phyloP scores from a whole-genome alignment of 495 filamentous ascomycete species.

The Amphirosellinia nigrospora region DNA sequence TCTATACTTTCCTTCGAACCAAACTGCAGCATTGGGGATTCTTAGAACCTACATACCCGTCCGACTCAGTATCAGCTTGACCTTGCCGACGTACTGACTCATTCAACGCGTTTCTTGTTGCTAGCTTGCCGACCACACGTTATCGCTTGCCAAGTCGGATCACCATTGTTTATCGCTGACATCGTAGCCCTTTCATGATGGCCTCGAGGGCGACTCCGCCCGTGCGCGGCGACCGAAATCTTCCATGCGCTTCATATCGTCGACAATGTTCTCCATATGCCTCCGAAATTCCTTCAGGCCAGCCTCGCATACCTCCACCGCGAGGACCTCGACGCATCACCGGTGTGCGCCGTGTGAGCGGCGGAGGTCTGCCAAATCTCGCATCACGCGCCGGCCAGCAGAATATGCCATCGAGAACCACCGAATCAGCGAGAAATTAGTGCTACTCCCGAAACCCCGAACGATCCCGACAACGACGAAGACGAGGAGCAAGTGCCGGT shows the following conservation, averaged over 20 bases:
- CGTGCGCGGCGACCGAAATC: conserved; percentile 38
- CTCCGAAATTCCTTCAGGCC: conserved; percentile 93
- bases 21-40: too few relatives aligned
- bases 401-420: conserved; percentile 84
- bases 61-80: too few relatives aligned
- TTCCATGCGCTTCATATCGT: conserved; percentile 89
- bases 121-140: not conserved
- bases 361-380: conserved; percentile 45
- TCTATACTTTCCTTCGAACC: too few relatives aligned
- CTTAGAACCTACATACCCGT: too few relatives aligned
- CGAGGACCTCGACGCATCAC: conserved; percentile 47
- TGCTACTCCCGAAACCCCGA: conserved; percentile 88
- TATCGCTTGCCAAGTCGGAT: not conserved
- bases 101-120: not conserved
- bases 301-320: conserved; percentile 76
- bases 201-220: conserved; percentile 32
- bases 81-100: not conserved
- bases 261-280: conserved; percentile 92
- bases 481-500: conserved; percentile 51
- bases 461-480: conserved; percentile 62
- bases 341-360: conserved; percentile 49
- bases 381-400: conserved; percentile 64
- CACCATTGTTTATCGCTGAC: not conserved
- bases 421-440: conserved; percentile 95
- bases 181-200: conserved; percentile 20